phyloP scores from a whole-genome alignment of 208 protist genomes.

The Willaertia magna region DNA sequence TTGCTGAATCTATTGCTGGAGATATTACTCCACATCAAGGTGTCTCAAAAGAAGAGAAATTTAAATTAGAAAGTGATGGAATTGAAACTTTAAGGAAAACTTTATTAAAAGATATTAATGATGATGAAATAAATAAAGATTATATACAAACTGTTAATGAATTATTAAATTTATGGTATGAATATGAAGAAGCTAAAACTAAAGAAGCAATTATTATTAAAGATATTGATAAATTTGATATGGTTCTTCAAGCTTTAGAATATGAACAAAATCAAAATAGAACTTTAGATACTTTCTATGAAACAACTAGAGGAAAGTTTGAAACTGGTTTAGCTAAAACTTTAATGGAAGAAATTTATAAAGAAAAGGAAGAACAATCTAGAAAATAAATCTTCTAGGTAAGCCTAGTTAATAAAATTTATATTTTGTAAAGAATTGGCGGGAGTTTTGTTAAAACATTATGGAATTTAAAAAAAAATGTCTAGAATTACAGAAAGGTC shows the following conservation, averaged over 20 bases:
- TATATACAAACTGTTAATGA: constrained; percentile 26
- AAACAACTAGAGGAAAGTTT: constrained; percentile 45
- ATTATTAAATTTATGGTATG: constrained; percentile 49
- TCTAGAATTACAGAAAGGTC: neutral
- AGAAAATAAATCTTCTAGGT: too few relatives aligned
- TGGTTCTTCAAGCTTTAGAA: constrained; percentile 66
- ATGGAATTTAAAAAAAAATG: neutral
- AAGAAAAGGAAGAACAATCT: neutral
- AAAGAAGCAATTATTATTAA: constrained; percentile 63
- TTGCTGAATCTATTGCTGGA: constrained; percentile 63
- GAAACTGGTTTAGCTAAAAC: constrained; percentile 51
- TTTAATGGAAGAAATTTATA: constrained; percentile 48
- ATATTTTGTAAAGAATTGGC: too few relatives aligned
- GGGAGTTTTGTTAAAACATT: too few relatives aligned
- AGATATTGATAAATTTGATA: constrained; percentile 76
- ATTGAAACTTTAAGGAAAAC: constrained; percentile 41
- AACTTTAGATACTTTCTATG: constrained; percentile 56
- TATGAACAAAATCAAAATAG: constrained; percentile 57
- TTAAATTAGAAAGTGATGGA: constrained; percentile 44
- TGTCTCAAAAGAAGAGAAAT: constrained; percentile 59
- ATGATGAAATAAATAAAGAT: neutral
- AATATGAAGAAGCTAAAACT: constrained; percentile 67
- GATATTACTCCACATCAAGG: constrained; percentile 16
- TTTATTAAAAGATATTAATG: constrained; percentile 16
- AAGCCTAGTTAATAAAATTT: too few relatives aligned